Conservation (phyloP, 1,139 yeast species). For the Diutina siamensis region DNA sequence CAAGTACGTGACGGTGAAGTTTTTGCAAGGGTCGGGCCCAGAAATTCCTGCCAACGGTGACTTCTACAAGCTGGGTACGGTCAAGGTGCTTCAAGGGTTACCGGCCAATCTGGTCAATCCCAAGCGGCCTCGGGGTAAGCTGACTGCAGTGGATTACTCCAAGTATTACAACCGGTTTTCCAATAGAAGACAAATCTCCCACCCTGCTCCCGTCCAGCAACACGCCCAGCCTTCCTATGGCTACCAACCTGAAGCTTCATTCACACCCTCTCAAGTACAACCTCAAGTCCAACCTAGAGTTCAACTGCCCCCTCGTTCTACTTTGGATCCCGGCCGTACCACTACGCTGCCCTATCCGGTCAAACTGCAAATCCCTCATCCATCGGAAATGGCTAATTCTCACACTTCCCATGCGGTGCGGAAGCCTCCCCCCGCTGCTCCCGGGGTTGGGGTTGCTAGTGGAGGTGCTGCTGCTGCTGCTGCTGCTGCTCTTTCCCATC, state of each 20-base stretch:
- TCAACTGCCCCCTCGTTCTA: neutral
- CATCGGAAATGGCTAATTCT: constrained; percentile 6
- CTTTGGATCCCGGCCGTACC: constrained; percentile 8
- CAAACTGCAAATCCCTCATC: constrained; percentile 13
- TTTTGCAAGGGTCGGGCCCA: constrained; percentile 45
- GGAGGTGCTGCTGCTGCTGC: constrained; percentile 10
- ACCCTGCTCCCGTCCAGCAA: constrained; percentile 12
- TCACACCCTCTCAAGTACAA: neutral
- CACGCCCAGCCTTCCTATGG: neutral
- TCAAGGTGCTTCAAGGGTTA: constrained; percentile 69
- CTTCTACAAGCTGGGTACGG: constrained; percentile 77
- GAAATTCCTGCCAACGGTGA: constrained; percentile 38
- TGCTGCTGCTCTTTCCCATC: constrained; percentile 7
- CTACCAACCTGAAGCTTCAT: too few relatives aligned
- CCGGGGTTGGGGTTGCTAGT: constrained; percentile 10
- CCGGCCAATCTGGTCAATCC: constrained; percentile 63
- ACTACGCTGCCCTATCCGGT: constrained; percentile 12
- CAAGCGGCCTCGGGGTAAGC: constrained; percentile 49
- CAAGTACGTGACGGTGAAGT: constrained; percentile 62
- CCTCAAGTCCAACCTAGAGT: neutral
- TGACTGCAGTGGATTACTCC: constrained; percentile 30
- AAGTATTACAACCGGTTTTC: constrained; percentile 28
- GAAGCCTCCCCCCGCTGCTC: constrained; percentile 8
- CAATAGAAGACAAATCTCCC: constrained; percentile 13
- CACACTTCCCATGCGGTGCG: constrained; percentile 8